Evolutionary conservation across 2,329 filamentous ascomycete genomes (phyloP).

Genomic region (Fusarium hostae): DNA sequence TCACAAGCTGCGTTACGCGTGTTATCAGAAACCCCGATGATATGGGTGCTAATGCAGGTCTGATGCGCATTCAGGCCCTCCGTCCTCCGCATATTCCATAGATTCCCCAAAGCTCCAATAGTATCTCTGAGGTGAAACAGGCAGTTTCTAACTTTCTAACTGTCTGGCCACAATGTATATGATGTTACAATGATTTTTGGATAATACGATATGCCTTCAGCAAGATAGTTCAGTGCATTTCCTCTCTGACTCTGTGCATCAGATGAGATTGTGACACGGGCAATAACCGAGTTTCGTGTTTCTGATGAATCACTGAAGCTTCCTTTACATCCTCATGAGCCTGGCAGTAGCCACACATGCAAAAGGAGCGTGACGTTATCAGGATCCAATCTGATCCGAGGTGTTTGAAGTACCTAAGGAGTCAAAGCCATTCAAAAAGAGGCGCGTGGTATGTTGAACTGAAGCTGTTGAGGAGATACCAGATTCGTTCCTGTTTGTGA

Average conservation of each 20-base stretch:
- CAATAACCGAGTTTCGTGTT: not conserved
- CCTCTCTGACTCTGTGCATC: not conserved
- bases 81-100: not conserved
- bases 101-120: not conserved
- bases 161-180: not conserved
- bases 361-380: not conserved
- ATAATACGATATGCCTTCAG: not conserved
- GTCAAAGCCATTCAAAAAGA: not conserved
- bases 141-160: not conserved
- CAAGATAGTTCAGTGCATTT: not conserved
- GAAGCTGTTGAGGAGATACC: not conserved
- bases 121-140: too few relatives aligned
- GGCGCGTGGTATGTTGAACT: not conserved
- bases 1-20: not conserved
- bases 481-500: not conserved
- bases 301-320: not conserved
- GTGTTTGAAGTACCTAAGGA: not conserved
- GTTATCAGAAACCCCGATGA: not conserved
- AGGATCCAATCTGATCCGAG: not conserved
- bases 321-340: not conserved
- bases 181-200: not conserved
- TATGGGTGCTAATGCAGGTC: slow-evolving; percentile 23
- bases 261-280: not conserved
- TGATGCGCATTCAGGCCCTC: slow-evolving; percentile 10
- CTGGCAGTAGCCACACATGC: not conserved